Conservation (phyloP, 73 alveolate species). For the Symbiodinium pilosum region DNA sequence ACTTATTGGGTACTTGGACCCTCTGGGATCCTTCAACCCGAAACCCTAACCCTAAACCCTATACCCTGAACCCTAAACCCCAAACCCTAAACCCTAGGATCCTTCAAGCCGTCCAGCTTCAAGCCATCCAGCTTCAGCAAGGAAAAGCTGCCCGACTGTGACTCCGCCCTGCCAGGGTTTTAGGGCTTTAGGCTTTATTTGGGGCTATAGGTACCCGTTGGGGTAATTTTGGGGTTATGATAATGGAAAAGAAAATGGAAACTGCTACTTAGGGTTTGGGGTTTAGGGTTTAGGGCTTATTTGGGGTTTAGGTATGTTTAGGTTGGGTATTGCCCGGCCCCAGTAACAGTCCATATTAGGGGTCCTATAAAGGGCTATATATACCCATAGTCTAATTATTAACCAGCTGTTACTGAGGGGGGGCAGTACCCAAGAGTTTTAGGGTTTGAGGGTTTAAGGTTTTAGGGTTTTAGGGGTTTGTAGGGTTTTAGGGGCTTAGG, state of each 20-base stretch:
- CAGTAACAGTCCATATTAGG: too few relatives aligned
- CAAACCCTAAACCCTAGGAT: neutral
- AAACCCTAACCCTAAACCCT: neutral
- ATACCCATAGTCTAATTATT: too few relatives aligned
- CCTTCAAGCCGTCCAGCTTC: neutral
- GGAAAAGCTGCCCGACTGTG: neutral
- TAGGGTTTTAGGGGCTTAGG: too few relatives aligned
- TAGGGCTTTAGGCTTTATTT: neutral
- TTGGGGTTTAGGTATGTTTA: neutral
- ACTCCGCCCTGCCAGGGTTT: neutral
- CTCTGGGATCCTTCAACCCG: neutral
- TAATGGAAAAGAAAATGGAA: neutral
- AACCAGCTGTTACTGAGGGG: too few relatives aligned
- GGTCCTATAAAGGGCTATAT: too few relatives aligned
- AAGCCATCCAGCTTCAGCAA: neutral
- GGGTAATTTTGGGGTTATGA: neutral
- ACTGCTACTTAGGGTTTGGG: neutral
- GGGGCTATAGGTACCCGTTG: neutral
- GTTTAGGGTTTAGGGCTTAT: neutral
- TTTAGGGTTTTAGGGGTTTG: too few relatives aligned
- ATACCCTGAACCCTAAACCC: neutral
- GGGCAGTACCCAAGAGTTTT: too few relatives aligned
- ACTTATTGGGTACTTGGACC: neutral
- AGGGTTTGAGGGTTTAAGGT: too few relatives aligned
- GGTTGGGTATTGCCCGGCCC: too few relatives aligned